Conservation (phyloP, 768 basidiomycete genomes). For the Mycena alexandri region DNA sequence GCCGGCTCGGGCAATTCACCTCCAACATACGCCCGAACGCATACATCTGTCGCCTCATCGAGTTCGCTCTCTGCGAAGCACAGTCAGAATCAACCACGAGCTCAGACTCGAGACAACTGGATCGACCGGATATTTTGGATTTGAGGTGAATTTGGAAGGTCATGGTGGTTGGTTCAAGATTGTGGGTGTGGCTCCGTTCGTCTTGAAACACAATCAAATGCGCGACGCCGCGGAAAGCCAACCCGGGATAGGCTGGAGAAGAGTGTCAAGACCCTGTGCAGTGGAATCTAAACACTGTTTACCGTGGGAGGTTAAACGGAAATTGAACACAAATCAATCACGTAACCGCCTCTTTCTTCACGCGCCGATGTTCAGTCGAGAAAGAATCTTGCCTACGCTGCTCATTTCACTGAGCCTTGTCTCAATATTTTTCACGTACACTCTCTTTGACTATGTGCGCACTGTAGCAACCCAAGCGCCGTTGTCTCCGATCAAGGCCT, state of each 20-base stretch:
- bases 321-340: neutral
- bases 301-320: neutral
- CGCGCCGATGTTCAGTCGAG: slow-evolving; percentile 20
- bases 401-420: slow-evolving; percentile 29
- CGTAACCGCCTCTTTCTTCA: neutral
- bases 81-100: neutral
- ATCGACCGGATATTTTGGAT: slow-evolving; percentile 15
- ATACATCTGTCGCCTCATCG: slow-evolving; percentile 30
- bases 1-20: neutral
- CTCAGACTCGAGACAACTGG: too few relatives aligned
- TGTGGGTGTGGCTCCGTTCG: too few relatives aligned
- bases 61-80: slow-evolving; percentile 16
- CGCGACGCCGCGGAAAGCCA: too few relatives aligned
- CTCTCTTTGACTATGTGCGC: slow-evolving; percentile 27
- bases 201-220: too few relatives aligned
- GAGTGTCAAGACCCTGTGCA: too few relatives aligned
- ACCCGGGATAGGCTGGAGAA: neutral
- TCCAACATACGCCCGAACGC: slow-evolving; percentile 24
- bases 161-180: too few relatives aligned
- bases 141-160: slow-evolving; percentile 23
- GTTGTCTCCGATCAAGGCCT: slow-evolving; percentile 12
- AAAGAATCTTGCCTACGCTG: slow-evolving; percentile 14
- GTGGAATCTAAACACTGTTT: too few relatives aligned
- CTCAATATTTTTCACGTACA: slow-evolving; percentile 26
- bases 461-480: slow-evolving; percentile 6